Evolutionary conservation across 345 rosid species (phyloP).

Genomic region (Eucalyptus pauciflora): DNA sequence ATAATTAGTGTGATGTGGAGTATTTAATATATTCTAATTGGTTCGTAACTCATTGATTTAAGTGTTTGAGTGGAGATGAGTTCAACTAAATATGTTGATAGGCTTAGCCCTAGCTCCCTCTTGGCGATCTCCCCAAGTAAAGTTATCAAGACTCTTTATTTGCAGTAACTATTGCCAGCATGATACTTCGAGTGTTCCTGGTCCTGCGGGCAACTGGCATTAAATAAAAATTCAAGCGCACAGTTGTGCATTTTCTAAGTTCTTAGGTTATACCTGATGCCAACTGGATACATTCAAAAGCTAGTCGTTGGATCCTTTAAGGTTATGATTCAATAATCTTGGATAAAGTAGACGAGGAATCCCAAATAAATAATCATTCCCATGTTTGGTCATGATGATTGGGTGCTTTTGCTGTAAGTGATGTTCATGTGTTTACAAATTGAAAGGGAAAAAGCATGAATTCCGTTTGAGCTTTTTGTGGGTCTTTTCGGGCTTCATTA

Average conservation of each 20-base stretch:
- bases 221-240: neutral
- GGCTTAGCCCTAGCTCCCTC: accelerated
- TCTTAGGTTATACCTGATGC: neutral
- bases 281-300: neutral
- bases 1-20: accelerated
- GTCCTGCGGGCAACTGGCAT: neutral
- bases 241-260: neutral
- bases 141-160: neutral
- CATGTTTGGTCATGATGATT: neutral
- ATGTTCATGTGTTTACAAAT: neutral
- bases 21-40: neutral
- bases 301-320: neutral
- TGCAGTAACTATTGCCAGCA: neutral
- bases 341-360: neutral
- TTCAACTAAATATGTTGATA: accelerated
- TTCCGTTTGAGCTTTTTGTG: neutral
- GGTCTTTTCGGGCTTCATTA: neutral
- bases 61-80: accelerated
- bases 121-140: too few species aligned
- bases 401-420: neutral
- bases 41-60: accelerated
- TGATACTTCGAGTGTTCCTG: neutral
- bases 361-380: neutral
- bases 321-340: neutral
- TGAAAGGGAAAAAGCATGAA: neutral